Percentiles rank a stretch among this genome's conserved stretches.
These are phyloP conservation scores for Trametopsis cervina DNA, from an alignment of 768 basidiomycete species.

Conservation along the genomic window DNA sequence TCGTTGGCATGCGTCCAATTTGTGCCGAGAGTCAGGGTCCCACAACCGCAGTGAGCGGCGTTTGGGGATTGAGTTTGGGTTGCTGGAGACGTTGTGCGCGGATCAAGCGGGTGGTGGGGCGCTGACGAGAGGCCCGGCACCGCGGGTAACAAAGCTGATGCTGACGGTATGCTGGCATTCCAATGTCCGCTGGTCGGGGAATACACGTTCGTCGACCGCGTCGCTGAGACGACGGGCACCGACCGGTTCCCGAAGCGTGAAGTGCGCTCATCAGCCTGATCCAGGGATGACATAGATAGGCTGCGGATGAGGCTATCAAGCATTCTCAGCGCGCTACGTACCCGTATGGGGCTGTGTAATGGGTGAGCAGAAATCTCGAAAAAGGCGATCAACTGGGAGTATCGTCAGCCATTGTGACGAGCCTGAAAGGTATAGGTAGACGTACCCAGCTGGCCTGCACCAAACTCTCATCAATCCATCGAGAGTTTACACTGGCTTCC, in stretches of 20 bases:
- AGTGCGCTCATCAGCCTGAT: constrained; percentile 46
- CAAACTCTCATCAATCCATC: constrained; percentile 67
- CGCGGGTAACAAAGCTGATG: not conserved
- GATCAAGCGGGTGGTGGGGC: not conserved
- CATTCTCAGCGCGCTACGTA: constrained; percentile 48
- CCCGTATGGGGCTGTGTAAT: constrained; percentile 44
- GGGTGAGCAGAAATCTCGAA: constrained; percentile 73
- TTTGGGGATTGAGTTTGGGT: not conserved
- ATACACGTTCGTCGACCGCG: constrained; percentile 2
- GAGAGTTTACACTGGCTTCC: constrained; percentile 63
- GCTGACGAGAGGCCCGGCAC: not conserved
- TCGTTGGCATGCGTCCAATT: constrained; percentile 45
- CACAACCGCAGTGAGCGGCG: constrained; percentile 17
- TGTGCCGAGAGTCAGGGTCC: constrained; percentile 41
- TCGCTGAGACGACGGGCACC: constrained; percentile 38
- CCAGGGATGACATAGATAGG: constrained; percentile 52
- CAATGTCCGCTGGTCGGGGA: constrained; percentile 3
- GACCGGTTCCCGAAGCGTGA: constrained; percentile 41
- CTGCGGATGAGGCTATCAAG: constrained; percentile 65
- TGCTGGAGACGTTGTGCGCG: constrained; percentile 1
- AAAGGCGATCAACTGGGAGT: constrained; percentile 51
- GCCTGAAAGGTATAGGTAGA: constrained; percentile 6
- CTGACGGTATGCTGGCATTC: not conserved
- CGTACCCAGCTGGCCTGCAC: constrained; percentile 74
- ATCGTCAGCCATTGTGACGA: no score